A percentile compares a stretch with the other conserved stretches of the same genome.
phyloP scores from a whole-genome alignment of 2,329 filamentous ascomycete genomes.

The Exserohilum turcica region DNA sequence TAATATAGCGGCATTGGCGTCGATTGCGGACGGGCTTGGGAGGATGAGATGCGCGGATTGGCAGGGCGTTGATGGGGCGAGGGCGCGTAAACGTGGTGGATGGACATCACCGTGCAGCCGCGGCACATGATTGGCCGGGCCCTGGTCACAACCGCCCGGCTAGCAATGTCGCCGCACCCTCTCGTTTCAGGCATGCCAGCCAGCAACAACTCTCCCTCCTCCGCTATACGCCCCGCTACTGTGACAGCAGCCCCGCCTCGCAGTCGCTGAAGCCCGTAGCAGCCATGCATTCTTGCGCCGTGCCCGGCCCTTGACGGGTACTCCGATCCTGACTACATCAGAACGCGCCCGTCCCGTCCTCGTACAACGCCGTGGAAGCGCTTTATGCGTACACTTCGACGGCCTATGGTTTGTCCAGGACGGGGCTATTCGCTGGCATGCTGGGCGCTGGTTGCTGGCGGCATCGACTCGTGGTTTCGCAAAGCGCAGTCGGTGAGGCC shows the following conservation, averaged over 20 bases:
- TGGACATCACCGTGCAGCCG: slow-evolving; percentile 39
- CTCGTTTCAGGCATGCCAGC: slow-evolving; percentile 30
- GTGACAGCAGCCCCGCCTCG: slow-evolving; percentile 15
- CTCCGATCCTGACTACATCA: neutral
- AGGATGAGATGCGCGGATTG: slow-evolving; percentile 35
- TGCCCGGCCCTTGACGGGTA: neutral
- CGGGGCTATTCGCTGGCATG: neutral
- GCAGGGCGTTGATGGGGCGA: slow-evolving; percentile 25
- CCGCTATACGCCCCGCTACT: slow-evolving; percentile 16
- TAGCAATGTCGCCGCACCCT: slow-evolving; percentile 31
- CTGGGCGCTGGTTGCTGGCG: neutral
- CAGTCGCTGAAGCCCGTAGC: slow-evolving; percentile 17
- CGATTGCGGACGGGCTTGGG: slow-evolving; percentile 33
- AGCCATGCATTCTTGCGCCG: neutral
- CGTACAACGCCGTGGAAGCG: neutral
- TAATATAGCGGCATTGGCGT: slow-evolving; percentile 39
- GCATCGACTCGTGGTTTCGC: neutral
- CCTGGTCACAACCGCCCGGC: slow-evolving; percentile 33
- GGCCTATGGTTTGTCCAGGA: neutral
- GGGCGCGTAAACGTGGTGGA: slow-evolving; percentile 43
- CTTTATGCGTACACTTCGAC: neutral
- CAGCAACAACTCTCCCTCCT: slow-evolving; percentile 15
- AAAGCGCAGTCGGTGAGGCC: slow-evolving; percentile 6
- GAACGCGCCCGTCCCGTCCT: neutral
- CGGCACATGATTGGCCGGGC: slow-evolving; percentile 31